These are phyloP conservation scores for Cryoendolithus antarcticus DNA, from an alignment of 2,329 filamentous ascomycete genomes.

Conservation along the genomic window DNA sequence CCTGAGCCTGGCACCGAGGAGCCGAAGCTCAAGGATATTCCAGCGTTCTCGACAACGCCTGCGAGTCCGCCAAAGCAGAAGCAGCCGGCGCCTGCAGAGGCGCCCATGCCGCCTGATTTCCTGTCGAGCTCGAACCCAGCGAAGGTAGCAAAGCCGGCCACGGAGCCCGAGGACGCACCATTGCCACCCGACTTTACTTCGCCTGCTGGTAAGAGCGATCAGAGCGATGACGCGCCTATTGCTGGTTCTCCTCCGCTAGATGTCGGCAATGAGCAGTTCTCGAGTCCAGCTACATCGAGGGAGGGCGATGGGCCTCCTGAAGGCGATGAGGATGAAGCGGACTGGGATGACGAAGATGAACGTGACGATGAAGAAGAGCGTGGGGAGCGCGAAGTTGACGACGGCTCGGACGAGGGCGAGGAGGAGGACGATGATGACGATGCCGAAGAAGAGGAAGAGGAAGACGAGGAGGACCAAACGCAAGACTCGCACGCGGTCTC, in stretches of 20 bases:
- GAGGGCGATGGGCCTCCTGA: conserved; percentile 24
- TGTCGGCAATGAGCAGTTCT: conserved; percentile 17
- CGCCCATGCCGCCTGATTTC: conserved; percentile 35
- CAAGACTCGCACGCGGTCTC: conserved; percentile 34
- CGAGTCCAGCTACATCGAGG: conserved; percentile 17
- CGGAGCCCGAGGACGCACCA: conserved; percentile 24
- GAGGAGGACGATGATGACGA: conserved; percentile 21
- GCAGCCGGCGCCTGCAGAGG: conserved; percentile 14
- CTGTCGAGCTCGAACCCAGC: conserved; percentile 14
- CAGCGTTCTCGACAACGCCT: conserved; percentile 25
- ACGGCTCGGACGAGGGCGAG: conserved; percentile 30
- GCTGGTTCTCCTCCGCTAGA: conserved; percentile 37
- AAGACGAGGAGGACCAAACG: conserved; percentile 26
- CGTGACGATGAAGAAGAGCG: conserved; percentile 25
- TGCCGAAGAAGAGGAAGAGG: conserved; percentile 20
- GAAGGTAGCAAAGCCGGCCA: conserved; percentile 8
- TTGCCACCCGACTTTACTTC: conserved; percentile 30
- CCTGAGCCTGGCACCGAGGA: conserved; percentile 24
- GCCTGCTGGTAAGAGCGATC: conserved; percentile 13
- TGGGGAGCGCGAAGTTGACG: conserved; percentile 20
- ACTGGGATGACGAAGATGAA: conserved; percentile 14
- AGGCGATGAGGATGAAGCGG: conserved; percentile 18
- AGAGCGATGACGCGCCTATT: conserved; percentile 29
- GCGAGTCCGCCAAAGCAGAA: conserved; percentile 14
- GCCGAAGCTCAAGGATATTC: conserved; percentile 23